Base-by-base conservation (phyloP, 257 asterid genomes). In the Schizonepeta tenuifolia region DNA sequence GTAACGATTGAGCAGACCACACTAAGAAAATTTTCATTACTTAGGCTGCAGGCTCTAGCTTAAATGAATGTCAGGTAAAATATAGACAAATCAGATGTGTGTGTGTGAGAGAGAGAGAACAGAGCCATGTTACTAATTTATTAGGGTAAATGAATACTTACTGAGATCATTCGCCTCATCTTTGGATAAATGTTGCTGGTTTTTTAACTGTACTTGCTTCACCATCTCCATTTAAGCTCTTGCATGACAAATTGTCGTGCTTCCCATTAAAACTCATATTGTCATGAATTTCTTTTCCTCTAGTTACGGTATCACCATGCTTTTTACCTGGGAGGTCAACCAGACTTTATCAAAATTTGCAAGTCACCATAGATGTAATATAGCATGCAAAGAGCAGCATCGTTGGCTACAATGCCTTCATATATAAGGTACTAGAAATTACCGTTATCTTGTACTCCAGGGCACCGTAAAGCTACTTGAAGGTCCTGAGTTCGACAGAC, bases 401-500 rank as follows among this genome's bases (percentile, higher is more conserved):
- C 33, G 6, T 33, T 3, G 70, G 28, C 46, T 7, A 28, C 7
- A 11, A 31, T 15, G 46, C 70, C 55, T 22, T 44, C 70, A 64
- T 41, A 11, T 20, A 1, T 6, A 6, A 51, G 57, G 70, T 47
- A 21, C 18, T 9, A 28, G n/a, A 33, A 67, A 31, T 61, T 67
- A 78, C 79, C 82, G 18, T 10, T 14, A 6, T 33, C 74, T 47
- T 65, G 53, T 47, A 33, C 65, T 63, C 68, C 60, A 1, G 58
- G 40, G 72, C 66, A 46, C 18, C 64, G 49, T 31, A 64, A 56
- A 63, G 66, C 72, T 58, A 31, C 67, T 64, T 5, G 78, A 54
- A 73, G 54, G 51, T 62, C 86, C 47, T 65, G 46, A 60, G 55
- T 65, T 31, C 58, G 75, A 71, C 43, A 20, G 47, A n/a, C 55